Conservation (phyloP, 179 eudicot genomes). For the Gypsophila paniculata region DNA sequence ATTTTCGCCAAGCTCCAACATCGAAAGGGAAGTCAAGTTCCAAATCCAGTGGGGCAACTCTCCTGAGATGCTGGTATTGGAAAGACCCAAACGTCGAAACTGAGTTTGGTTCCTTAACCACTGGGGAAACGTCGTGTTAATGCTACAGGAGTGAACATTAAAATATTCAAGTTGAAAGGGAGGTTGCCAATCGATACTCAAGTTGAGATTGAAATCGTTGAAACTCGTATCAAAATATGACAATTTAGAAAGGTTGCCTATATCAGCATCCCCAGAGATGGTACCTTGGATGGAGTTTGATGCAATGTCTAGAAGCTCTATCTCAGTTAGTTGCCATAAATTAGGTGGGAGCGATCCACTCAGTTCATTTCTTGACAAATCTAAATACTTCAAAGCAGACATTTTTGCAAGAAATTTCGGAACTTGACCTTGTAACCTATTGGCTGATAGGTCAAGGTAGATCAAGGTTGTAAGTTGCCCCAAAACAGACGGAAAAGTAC, state of each 20-base stretch:
- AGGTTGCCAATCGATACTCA: neutral
- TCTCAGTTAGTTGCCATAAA: neutral
- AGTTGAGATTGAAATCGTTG: neutral
- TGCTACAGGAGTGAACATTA: neutral
- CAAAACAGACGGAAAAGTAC: neutral
- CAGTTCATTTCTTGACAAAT: neutral
- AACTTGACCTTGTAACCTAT: neutral
- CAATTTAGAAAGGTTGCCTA: slow-evolving; percentile 9
- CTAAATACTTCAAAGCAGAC: neutral
- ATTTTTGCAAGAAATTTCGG: neutral
- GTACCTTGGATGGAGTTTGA: slow-evolving; percentile 12
- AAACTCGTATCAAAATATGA: neutral
- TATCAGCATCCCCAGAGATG: neutral
- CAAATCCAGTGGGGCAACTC: neutral
- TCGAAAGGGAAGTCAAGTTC: neutral
- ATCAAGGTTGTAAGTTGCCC: slow-evolving; percentile 10
- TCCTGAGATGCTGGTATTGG: slow-evolving; percentile 8
- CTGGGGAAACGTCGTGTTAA: neutral
- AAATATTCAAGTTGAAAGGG: neutral
- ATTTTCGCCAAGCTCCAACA: neutral
- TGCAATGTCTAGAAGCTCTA: neutral
- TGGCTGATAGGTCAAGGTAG: neutral
- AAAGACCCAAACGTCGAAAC: neutral
- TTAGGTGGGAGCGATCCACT: neutral
- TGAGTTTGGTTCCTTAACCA: slow-evolving; percentile 9